These are phyloP conservation scores for Candida railenensis DNA, from an alignment of 805 yeast species.

Conservation along the genomic window DNA sequence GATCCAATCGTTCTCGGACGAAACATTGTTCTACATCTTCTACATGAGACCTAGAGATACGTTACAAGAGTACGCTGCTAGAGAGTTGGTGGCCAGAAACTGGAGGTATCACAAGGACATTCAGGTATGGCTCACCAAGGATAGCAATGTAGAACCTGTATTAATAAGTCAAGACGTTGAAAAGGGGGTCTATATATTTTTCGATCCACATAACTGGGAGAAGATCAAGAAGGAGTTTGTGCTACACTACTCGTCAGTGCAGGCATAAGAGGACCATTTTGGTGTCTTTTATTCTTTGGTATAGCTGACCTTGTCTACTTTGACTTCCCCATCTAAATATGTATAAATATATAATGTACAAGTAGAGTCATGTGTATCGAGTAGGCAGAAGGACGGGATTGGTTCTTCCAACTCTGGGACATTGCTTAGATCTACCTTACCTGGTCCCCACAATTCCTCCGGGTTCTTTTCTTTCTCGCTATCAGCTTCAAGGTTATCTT, in stretches of 20 bases:
- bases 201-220: slow-evolving; percentile 96
- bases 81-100: slow-evolving; percentile 86
- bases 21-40: slow-evolving; percentile 88
- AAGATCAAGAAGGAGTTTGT: slow-evolving; percentile 74
- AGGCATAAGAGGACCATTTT: slow-evolving; percentile 25
- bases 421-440: slow-evolving; percentile 12
- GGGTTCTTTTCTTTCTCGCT: slow-evolving; percentile 16
- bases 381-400: slow-evolving; percentile 84
- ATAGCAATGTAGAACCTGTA: slow-evolving; percentile 83
- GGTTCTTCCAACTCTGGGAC: slow-evolving; percentile 20
- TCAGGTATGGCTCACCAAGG: slow-evolving; percentile 96
- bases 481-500: no score
- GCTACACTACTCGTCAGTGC: slow-evolving; percentile 45
- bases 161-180: slow-evolving; percentile 80
- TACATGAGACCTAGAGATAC: slow-evolving; percentile 92
- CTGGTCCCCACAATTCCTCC: slow-evolving; percentile 14
- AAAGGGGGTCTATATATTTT: slow-evolving; percentile 89
- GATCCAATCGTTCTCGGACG: slow-evolving; percentile 73
- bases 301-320: slow-evolving; percentile 76
- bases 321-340: slow-evolving; percentile 74
- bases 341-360: slow-evolving; percentile 87
- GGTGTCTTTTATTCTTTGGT: slow-evolving; percentile 28
- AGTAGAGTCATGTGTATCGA: slow-evolving; percentile 78
- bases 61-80: slow-evolving; percentile 89
- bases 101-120: slow-evolving; percentile 97